Evolutionary conservation across 2,329 filamentous ascomycete genomes (phyloP), one percentile per base, ranked within the genome.

Genomic region (Rachicladosporium sp.): DNA sequence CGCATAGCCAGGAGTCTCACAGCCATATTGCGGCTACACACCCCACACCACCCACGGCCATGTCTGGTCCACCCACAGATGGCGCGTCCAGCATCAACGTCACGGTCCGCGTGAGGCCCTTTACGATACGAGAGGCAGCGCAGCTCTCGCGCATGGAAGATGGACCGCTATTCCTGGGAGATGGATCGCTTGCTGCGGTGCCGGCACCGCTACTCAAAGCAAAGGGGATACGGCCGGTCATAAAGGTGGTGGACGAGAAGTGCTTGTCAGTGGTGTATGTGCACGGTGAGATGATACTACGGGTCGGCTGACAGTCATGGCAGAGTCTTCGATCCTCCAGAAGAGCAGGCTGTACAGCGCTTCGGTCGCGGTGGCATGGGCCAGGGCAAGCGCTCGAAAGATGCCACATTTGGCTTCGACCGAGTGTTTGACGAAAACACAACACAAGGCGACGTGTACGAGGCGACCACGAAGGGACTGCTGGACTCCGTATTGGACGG

Each of bases 341-440:
- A 98, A 63, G 88, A 96, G 57, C 93, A 79, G 55, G 84, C 88
- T 1, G 79, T 96, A 7, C 86, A 93, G 45, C 82, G 81, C 50
- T 93, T 95, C 61, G 82, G 82, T 23, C 74, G 80, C 58, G 86
- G 82, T 2, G 80, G 93, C 8, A 74, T 93, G 7, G 68, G 68
- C 1, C 75, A 78, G 39, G 87, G 88, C 41, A 96, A 93, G 64
- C 82, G 87, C 51, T 84, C 91, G 54, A 98, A 98, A 60, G 93
- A 98, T 59, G 88, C 95, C 61, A 91, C 91, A 3, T 98, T 98
- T 53, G 88, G 82, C 37, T 98, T 98, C 65, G 91, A 98, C 63
- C 74, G 84, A 41, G 84, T 98, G 47, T 96, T 98, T 62, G 91
- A 98, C 69, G 88, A 96, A 43, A 94, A 89, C 58, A 84, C 84